Evolutionary conservation across 2,329 filamentous ascomycete species (phyloP).

Genomic region (Colletotrichum brevisporum): DNA sequence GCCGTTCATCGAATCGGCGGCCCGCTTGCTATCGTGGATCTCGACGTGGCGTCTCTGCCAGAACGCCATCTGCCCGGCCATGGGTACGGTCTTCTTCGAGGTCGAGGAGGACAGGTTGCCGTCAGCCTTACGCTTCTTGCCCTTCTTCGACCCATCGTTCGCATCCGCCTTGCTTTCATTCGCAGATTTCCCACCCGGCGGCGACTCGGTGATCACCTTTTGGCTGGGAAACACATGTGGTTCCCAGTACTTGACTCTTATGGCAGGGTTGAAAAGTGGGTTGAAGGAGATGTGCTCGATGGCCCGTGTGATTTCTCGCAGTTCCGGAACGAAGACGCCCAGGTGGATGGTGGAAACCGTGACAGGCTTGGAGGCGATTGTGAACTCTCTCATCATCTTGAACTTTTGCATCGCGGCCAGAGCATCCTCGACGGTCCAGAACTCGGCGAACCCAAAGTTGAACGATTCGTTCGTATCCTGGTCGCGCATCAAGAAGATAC

Average conservation of each 20-base stretch:
- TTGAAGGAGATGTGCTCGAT: slow-evolving; percentile 77
- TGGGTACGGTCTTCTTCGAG: slow-evolving; percentile 55
- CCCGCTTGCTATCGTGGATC: slow-evolving; percentile 47
- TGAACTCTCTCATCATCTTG: slow-evolving; percentile 80
- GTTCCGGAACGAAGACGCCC: slow-evolving; percentile 85
- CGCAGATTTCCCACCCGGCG: slow-evolving; percentile 56
- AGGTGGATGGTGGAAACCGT: slow-evolving; percentile 83
- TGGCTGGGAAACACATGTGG: slow-evolving; percentile 79
- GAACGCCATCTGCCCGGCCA: slow-evolving; percentile 60
- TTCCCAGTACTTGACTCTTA: slow-evolving; percentile 84
- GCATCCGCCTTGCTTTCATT: slow-evolving; percentile 53
- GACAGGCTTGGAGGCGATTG: slow-evolving; percentile 81
- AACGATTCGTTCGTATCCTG: slow-evolving; percentile 79
- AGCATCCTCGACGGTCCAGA: slow-evolving; percentile 82
- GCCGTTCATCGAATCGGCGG: background rate
- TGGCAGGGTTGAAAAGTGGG: slow-evolving; percentile 76
- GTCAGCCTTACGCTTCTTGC: slow-evolving; percentile 70
- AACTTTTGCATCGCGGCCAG: slow-evolving; percentile 81
- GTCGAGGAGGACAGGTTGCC: slow-evolving; percentile 46
- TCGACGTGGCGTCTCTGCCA: slow-evolving; percentile 62
- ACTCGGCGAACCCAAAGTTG: slow-evolving; percentile 89
- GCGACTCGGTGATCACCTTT: slow-evolving; percentile 68
- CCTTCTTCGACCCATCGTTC: slow-evolving; percentile 52
- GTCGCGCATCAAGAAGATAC: slow-evolving; percentile 84
- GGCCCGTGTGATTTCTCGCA: slow-evolving; percentile 68